Evolutionary conservation across 306 rosid genomes (phyloP).

Genomic region (Pachyrhizus erosus): DNA sequence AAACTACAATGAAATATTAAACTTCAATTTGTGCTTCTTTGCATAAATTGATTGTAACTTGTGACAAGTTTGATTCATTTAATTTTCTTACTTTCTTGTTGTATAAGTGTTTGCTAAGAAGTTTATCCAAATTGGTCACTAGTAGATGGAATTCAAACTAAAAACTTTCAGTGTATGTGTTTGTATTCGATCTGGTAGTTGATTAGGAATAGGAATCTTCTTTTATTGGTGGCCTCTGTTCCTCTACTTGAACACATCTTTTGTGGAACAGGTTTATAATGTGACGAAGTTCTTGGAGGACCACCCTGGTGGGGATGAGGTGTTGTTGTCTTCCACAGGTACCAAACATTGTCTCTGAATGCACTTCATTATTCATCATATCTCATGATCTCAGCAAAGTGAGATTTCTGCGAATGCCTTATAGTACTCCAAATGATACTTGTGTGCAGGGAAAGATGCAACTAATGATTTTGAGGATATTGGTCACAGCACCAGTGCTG

Average conservation of each 20-base stretch:
- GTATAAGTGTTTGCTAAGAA: neutral
- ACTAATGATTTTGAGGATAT: conserved; percentile 81
- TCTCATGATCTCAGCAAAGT: neutral
- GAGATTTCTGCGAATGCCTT: conserved; percentile 21
- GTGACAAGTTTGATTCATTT: neutral
- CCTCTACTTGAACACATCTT: conserved; percentile 8
- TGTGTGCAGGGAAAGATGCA: conserved; percentile 86
- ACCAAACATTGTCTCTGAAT: conserved; percentile 1
- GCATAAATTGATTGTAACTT: neutral
- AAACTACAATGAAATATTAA: neutral
- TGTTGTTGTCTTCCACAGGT: conserved; percentile 80
- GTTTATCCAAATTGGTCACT: neutral
- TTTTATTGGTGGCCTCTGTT: conserved; percentile 7
- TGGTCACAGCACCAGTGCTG: conserved; percentile 86
- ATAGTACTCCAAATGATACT: conserved; percentile 2
- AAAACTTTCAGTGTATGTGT: neutral
- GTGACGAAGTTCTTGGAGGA: conserved; percentile 95
- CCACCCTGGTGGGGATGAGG: conserved; percentile 99
- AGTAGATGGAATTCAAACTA: neutral
- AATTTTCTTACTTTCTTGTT: neutral
- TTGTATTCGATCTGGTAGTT: neutral
- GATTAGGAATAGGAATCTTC: conserved; percentile 1
- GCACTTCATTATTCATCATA: conserved; percentile 23
- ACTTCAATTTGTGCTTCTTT: neutral
- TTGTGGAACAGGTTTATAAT: conserved; percentile 73